Evolutionary conservation across 768 basidiomycete species (phyloP).

Genomic region (Podaxis carcinomalis): DNA sequence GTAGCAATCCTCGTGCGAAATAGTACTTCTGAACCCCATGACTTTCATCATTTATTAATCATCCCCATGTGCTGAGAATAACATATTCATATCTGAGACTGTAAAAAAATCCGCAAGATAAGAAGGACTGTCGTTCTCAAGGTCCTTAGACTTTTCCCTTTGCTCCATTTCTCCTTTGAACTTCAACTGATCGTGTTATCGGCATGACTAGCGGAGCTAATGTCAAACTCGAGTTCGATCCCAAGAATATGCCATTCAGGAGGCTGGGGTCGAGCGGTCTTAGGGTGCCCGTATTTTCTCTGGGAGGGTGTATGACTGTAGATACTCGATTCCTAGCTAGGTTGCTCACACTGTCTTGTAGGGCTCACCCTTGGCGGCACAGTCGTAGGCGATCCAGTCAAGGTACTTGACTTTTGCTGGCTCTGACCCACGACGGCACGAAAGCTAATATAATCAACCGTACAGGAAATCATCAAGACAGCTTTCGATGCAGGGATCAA

Average conservation of each 20-base stretch:
- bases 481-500: conserved; percentile 78
- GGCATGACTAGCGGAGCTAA: conserved; percentile 7
- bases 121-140: background rate
- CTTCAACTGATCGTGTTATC: background rate
- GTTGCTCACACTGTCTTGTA: conserved; percentile 9
- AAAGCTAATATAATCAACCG: background rate
- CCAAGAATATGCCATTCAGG: conserved; percentile 55
- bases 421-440: background rate
- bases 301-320: conserved; percentile 52
- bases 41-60: background rate
- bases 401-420: conserved; percentile 29
- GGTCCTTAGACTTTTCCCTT: background rate
- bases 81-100: background rate
- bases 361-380: conserved; percentile 61
- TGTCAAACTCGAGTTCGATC: conserved; percentile 32
- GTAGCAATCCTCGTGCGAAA: background rate
- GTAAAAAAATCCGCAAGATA: background rate
- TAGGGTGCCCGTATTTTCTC: conserved; percentile 62
- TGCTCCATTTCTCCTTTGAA: background rate
- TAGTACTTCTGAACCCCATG: background rate
- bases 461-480: conserved; percentile 71
- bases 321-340: background rate
- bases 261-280: conserved; percentile 58
- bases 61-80: background rate
- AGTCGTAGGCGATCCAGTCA: conserved; percentile 68